Evolutionary conservation across 768 basidiomycete species (phyloP), one percentile per base, ranked within the genome.

Genomic region (Arthromyces matolae): DNA sequence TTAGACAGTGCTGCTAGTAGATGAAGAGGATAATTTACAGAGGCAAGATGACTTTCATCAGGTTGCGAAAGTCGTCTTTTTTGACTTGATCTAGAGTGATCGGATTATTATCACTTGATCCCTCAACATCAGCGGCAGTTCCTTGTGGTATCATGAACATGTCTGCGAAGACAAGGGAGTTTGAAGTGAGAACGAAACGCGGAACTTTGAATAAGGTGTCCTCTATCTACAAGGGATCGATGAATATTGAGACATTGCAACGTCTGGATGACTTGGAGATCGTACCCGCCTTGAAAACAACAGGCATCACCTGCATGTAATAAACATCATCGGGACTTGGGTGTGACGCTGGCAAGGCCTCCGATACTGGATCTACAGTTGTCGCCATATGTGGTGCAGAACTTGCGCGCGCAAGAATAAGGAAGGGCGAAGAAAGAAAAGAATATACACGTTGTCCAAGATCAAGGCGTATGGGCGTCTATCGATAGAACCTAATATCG

Each of bases 121-220:
- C 53, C 31, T 57, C 51, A 1, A 40, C 5, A 8, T 35, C 29
- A 10, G 39, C 24, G 9, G 19, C 27, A 16, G n/a, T 13, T n/a
- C 22, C 22, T 22, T 52, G 51, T 1, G 53, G 55, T 31, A 59
- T 22, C 2, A 49, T 45, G 36, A 57, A 54, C 47, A 57, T 52
- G 37, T 54, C 51, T 20, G 24, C 42, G 19, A 57, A 57, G 9
- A 53, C 35, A 24, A 36, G 41, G 8, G 51, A 54, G 33, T 54
- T 38, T 9, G 52, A 28, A 10, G 28, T 45, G 22, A 59, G 48
- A 8, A 24, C 32, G 12, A 34, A 27, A 36, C 40, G 47, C 1
- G 55, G 58, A 23, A 59, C 47, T 43, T 37, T 54, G 49, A 56
- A 59, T 22, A 59, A 53, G 7, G 36, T 45, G 28, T 38, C 40